Evolutionary conservation across 2,329 filamentous ascomycete species (phyloP), one percentile per base, ranked within the genome.

Genomic region (Neofusicoccum umdonicola): DNA sequence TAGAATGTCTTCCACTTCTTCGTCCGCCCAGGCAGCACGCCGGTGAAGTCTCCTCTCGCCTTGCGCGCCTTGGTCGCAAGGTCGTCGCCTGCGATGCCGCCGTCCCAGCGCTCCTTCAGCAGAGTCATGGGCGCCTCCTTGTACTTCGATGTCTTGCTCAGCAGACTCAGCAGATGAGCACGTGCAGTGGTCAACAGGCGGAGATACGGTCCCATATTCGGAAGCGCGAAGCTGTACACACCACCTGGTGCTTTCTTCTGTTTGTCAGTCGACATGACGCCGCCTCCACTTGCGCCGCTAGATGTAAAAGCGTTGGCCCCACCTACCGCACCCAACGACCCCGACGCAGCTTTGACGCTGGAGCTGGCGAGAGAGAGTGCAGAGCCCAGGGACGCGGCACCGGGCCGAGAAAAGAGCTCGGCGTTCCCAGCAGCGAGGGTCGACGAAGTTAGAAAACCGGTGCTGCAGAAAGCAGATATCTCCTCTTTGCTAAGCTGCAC

Each of bases 1-100:
- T 86, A 85, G 67, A 91, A 90, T 35, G 85, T 83, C 72, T 83
- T 88, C 90, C 90, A 93, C 72, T 87, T 89, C 72, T 82, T 85
- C 15, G 88, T 90, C 70, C 85, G 79, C 0, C 87, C 87, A 0
- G 86, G 84, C 45, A 87, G 70, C 2, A 88, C 80, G 6, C 86
- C 87, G 5, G 74, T 75, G 69, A 84, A 86, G 70, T 87, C 85
- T 1, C 85, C 84, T 62, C 87, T 77, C 17, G 79, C 77, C 65
- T 79, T 81, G 76, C 84, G 87, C 17, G 80, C 80, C 65, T 78
- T 74, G 35, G 78, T 79, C 19, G 79, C 76, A 4, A 74, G 72
- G 68, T 83, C 82, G 19, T 81, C 79, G 12, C 72, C 76, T 2
- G 78, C 77, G n/a, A 85, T 77, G 3, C 88, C 88, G 12, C 89